Conservation (phyloP, 2,329 filamentous ascomycete genomes). For the Sclerotinia trifoliorum region DNA sequence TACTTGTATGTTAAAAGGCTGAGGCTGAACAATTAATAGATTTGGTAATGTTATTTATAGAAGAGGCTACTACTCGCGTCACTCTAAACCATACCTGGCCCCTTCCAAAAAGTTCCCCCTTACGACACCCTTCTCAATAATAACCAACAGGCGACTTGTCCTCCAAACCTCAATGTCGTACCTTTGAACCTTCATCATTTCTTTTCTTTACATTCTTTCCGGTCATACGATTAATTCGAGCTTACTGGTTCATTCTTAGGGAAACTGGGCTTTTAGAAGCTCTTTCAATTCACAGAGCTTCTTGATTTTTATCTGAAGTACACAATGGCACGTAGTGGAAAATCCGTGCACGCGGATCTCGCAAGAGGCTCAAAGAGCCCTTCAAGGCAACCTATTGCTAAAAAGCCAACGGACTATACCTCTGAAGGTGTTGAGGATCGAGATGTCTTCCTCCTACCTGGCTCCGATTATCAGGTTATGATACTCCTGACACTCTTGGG, state of each 20-base stretch:
- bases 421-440: conserved; percentile 82
- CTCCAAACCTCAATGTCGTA: conserved; percentile 33
- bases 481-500: conserved; percentile 71
- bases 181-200: conserved; percentile 34
- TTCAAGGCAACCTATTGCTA: conserved; percentile 25
- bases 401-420: conserved; percentile 57
- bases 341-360: conserved; percentile 27
- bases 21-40: conserved; percentile 19
- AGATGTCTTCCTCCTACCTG: conserved; percentile 84
- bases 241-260: conserved; percentile 27
- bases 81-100: conserved; percentile 21
- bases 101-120: conserved; percentile 22
- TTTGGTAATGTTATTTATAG: conserved; percentile 23
- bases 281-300: conserved; percentile 28
- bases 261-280: conserved; percentile 29
- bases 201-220: conserved; percentile 35
- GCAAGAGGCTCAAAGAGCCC: conserved; percentile 26
- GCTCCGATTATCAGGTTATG: conserved; percentile 79
- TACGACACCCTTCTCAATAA: conserved; percentile 14
- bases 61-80: conserved; percentile 19
- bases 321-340: conserved; percentile 35
- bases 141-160: conserved; percentile 24
- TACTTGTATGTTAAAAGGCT: background rate
- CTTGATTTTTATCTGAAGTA: conserved; percentile 21
- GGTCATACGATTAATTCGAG: conserved; percentile 25